Conservation (phyloP, 2,329 filamentous ascomycete genomes). For the Pyrenochaeta sp. region DNA sequence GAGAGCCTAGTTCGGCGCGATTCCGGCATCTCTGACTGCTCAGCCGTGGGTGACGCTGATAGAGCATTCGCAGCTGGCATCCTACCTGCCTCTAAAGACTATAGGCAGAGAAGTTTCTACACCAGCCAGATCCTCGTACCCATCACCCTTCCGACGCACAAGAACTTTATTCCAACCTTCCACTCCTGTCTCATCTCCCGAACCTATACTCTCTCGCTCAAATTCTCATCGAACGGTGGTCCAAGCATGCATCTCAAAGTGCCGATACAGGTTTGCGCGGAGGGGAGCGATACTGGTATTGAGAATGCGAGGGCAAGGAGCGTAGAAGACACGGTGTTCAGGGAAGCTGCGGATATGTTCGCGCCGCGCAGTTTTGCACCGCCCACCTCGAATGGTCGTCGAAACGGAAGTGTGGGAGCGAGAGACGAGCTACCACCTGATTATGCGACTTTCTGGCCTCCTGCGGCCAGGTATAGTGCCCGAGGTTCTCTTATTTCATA, state of each 20-base stretch:
- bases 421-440: conserved; percentile 41
- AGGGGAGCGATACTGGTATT: conserved; percentile 46
- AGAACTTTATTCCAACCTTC: conserved; percentile 73
- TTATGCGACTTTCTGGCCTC: conserved; percentile 33
- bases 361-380: conserved; percentile 46
- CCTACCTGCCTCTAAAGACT: conserved; percentile 50
- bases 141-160: conserved; percentile 66
- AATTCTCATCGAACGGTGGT: conserved; percentile 58
- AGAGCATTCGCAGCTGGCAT: conserved; percentile 37
- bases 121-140: conserved; percentile 70
- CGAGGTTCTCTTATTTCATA: conserved; percentile 6
- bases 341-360: conserved; percentile 46
- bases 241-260: conserved; percentile 52
- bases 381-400: conserved; percentile 24
- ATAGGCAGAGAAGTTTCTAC: conserved; percentile 63
- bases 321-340: conserved; percentile 35
- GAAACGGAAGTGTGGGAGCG: conserved; percentile 7
- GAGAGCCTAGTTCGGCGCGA: conserved; percentile 47
- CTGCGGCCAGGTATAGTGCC: conserved; percentile 12
- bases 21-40: conserved; percentile 51
- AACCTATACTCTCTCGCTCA: conserved; percentile 68
- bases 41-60: conserved; percentile 26
- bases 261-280: conserved; percentile 56
- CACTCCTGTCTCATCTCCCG: conserved; percentile 73
- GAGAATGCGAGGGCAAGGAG: conserved; percentile 44